phyloP scores from a whole-genome alignment of 192 early-diverging fungal genomes.

The Gamsiella multidivaricata region DNA sequence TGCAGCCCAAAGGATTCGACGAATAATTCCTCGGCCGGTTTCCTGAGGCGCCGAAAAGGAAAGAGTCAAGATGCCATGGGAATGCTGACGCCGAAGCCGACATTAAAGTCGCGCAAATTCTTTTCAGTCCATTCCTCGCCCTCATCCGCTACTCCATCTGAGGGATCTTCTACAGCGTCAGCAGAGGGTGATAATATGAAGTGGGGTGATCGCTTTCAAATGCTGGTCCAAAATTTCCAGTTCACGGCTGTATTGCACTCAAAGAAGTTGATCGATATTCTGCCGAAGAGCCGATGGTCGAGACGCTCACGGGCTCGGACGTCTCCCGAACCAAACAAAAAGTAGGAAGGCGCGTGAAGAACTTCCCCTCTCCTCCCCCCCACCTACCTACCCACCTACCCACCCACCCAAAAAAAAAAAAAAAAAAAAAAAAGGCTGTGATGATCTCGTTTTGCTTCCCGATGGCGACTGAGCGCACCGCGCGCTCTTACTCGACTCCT shows the following conservation, averaged over 20 bases:
- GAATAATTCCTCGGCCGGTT: too few species aligned
- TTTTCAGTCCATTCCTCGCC: conserved; percentile 1
- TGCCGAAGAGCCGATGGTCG: conserved; percentile 36
- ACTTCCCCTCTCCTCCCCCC: not conserved
- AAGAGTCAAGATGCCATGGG: too few species aligned
- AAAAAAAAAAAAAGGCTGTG: too few species aligned
- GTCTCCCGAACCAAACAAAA: conserved; percentile 4
- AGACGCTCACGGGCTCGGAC: conserved; percentile 9
- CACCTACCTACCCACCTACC: not conserved
- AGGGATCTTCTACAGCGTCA: not conserved
- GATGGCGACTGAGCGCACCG: not conserved
- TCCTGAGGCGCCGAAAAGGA: too few species aligned
- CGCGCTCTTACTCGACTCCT: not conserved
- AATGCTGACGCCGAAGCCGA: too few species aligned
- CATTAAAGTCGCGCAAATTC: not conserved
- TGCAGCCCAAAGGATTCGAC: not conserved
- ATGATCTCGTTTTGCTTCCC: too few species aligned
- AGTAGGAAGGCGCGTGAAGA: not conserved
- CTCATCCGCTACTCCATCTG: not conserved
- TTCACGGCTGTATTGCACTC: conserved; percentile 26
- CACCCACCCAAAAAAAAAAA: too few species aligned
- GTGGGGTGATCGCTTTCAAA: conserved; percentile 48
- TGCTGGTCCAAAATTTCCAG: conserved; percentile 36
- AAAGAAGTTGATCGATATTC: conserved; percentile 22
- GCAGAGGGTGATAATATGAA: conserved; percentile 28